These are phyloP conservation scores for Leishmania major DNA, from an alignment of 208 protist genomes.

Conservation along the genomic window DNA sequence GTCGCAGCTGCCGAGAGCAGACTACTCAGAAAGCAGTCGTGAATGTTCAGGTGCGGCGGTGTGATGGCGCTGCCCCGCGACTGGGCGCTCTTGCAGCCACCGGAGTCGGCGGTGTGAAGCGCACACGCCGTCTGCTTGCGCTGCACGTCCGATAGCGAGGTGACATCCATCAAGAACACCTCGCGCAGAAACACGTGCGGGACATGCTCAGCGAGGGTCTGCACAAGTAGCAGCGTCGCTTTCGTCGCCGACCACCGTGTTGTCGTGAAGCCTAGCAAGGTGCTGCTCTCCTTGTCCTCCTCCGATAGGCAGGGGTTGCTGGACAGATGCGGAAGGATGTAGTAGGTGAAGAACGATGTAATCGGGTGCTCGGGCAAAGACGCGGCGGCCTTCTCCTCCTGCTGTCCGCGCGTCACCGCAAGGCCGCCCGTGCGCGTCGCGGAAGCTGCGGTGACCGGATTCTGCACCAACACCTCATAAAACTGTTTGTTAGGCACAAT, in stretches of 20 bases:
- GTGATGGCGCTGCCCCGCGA: conserved; percentile 23
- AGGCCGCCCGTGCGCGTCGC: conserved; percentile 5
- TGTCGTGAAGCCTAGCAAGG: conserved; percentile 29
- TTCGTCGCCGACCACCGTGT: conserved; percentile 53
- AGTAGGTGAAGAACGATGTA: conserved; percentile 50
- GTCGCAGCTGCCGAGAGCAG: conserved; percentile 26
- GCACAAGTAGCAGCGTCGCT: conserved; percentile 60
- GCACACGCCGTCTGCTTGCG: conserved; percentile 10
- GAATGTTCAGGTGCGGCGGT: conserved; percentile 40
- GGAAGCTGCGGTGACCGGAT: conserved; percentile 6
- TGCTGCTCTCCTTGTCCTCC: conserved; percentile 37
- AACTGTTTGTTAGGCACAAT: conserved; percentile 17
- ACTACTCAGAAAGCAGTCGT: conserved; percentile 49
- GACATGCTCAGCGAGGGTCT: conserved; percentile 41
- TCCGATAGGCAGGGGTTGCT: conserved; percentile 37
- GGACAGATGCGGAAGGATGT: conserved; percentile 52
- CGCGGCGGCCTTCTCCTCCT: conserved; percentile 20
- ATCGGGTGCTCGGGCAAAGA: conserved; percentile 18
- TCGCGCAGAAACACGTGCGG: conserved; percentile 58
- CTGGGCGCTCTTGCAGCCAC: background rate
- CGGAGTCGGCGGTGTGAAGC: background rate
- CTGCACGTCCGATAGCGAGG: conserved; percentile 17
- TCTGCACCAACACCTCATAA: conserved; percentile 26
- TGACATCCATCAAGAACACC: conserved; percentile 37
- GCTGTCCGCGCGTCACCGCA: conserved; percentile 13